These are phyloP conservation scores for Hymenoscyphus fructigenus DNA, from an alignment of 2,329 filamentous ascomycete genomes.

Conservation along the genomic window DNA sequence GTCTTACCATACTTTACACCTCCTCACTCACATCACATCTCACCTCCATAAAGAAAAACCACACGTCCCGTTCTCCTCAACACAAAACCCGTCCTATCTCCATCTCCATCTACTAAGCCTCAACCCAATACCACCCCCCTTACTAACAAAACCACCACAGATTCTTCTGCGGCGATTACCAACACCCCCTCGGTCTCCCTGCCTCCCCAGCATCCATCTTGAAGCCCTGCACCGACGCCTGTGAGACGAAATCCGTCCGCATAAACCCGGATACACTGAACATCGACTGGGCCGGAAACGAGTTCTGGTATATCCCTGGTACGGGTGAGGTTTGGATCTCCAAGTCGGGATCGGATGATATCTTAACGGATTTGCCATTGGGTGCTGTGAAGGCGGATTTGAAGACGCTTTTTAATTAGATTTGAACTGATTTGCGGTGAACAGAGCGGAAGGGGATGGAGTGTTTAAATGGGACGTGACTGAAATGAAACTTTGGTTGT, in stretches of 20 bases:
- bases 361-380: neutral
- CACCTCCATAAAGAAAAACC: neutral
- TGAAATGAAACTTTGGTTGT: no score
- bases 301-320: conserved; percentile 5
- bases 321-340: neutral
- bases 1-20: no score
- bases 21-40: no score
- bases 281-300: neutral
- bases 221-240: neutral
- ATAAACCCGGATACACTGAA: neutral
- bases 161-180: conserved; percentile 5
- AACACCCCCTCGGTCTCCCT: neutral
- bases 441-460: neutral
- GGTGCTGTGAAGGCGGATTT: conserved; percentile 3
- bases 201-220: neutral
- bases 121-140: no score
- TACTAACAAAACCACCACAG: neutral
- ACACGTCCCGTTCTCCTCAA: neutral
- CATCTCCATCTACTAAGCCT: neutral
- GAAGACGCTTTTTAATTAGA: conserved; percentile 1
- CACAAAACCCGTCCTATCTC: neutral
- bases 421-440: neutral
- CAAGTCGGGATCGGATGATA: neutral
- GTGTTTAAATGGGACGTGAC: neutral
- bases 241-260: neutral